Evolutionary conservation across 176 grass and related monocot species (phyloP), one percentile per base, ranked within the genome.

Genomic region (Cenchrus americanus): DNA sequence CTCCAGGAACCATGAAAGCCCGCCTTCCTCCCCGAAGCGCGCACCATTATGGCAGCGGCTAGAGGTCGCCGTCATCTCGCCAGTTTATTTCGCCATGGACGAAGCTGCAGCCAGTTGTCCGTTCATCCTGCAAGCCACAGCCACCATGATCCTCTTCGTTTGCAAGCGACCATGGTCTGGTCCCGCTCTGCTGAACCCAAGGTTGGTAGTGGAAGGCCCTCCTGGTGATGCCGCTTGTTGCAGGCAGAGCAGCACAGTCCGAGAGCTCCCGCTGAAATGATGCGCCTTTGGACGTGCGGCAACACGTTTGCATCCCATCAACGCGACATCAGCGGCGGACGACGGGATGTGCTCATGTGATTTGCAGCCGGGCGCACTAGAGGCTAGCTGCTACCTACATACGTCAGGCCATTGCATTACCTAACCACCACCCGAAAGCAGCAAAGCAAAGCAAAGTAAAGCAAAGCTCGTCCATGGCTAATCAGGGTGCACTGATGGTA

Each of bases 321-420:
- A 47, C 27, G 69, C 59, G 48, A 66, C 77, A 73, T 55, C 59
- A 55, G 58, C 77, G 69, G 12, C 49, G 34, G 34, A 81, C 44
- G 43, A 9, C 5, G 6, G 43, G 43, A 44, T 44, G n/a, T 55
- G 77, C 43, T 37, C 34, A 30, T 10, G 66, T 37, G 34, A 37
- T 37, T 37, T 37, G 47, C 51, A n/a, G 62, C 72, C 21, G 12
- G 27, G 46, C 46, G 55, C 68, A 22, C 68, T 37, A 37, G 34
- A 37, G 34, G 34, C 34, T 66, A 17, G 49, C 0, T 53, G 14
- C 30, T 27, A 37, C 40, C 42, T 44, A 21, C 8, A 15, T 23
- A 26, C 51, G 14, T 53, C 78, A 43, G 30, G 27, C 37, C 49
- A 24, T 10, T 21, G 26, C 48, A 30, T 34, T 3, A 23, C 32